These are phyloP conservation scores for Trametes versicolor DNA, from an alignment of 1,284 basidiomycete species.

Conservation along the genomic window DNA sequence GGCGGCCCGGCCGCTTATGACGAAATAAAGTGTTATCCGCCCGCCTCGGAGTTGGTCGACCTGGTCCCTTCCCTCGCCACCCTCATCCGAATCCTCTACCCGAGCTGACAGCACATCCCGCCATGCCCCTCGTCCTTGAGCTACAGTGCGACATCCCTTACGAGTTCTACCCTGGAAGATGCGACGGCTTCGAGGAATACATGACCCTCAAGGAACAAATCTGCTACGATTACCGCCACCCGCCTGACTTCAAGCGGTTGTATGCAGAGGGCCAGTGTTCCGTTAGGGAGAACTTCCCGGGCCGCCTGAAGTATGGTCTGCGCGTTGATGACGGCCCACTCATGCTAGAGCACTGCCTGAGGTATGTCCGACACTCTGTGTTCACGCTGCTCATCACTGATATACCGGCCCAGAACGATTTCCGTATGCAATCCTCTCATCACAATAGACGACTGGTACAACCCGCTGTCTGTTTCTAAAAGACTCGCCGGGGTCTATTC, in stretches of 20 bases:
- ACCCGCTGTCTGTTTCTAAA: background rate
- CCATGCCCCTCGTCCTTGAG: slow-evolving; percentile 6
- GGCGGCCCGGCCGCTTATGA: too few species aligned
- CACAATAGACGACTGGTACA: background rate
- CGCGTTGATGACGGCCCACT: slow-evolving; percentile 11
- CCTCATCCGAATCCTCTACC: background rate
- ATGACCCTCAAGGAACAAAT: slow-evolving; percentile 19
- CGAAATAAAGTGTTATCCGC: background rate
- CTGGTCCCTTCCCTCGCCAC: background rate
- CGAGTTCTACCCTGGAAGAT: slow-evolving; percentile 3
- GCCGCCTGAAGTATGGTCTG: slow-evolving; percentile 3
- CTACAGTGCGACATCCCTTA: slow-evolving; percentile 2
- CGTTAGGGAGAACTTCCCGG: background rate
- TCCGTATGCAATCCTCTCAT: background rate
- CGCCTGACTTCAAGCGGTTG: slow-evolving; percentile 3
- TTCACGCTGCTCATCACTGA: background rate
- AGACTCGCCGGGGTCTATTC: background rate
- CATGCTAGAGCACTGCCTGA: slow-evolving; percentile 17
- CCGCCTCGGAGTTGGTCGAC: background rate
- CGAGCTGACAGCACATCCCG: background rate
- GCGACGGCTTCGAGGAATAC: slow-evolving; percentile 12
- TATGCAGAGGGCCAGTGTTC: slow-evolving; percentile 2
- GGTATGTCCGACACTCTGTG: background rate
- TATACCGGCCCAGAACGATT: background rate
- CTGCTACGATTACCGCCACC: slow-evolving; percentile 18